Evolutionary conservation across 345 rosid genomes (phyloP).

Genomic region (Pistacia atlantica): DNA sequence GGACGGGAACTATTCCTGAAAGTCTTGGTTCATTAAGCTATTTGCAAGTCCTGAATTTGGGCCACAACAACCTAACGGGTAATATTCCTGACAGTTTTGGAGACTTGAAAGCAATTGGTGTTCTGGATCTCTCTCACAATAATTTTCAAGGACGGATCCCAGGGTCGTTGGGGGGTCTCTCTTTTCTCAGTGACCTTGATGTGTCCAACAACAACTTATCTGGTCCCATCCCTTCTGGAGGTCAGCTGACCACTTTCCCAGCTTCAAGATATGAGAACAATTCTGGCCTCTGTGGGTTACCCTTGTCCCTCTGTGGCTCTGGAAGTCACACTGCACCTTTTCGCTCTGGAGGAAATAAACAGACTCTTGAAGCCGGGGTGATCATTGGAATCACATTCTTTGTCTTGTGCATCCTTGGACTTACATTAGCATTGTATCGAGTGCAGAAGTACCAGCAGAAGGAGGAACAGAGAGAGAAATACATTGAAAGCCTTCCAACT

Average conservation of each 20-base stretch:
- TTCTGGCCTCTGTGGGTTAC: slow-evolving; percentile 91
- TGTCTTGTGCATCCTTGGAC: slow-evolving; percentile 59
- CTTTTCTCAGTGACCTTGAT: slow-evolving; percentile 92
- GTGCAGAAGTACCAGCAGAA: slow-evolving; percentile 58
- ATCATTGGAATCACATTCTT: slow-evolving; percentile 75
- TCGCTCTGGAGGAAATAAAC: slow-evolving; percentile 36
- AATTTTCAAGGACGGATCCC: slow-evolving; percentile 75
- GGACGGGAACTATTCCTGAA: slow-evolving; percentile 68
- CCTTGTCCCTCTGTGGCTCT: slow-evolving; percentile 67
- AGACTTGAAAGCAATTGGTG: slow-evolving; percentile 73
- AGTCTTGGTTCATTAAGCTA: slow-evolving; percentile 66
- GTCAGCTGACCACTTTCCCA: slow-evolving; percentile 93
- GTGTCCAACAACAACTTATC: slow-evolving; percentile 90
- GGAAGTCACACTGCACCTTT: slow-evolving; percentile 28
- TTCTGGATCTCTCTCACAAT: slow-evolving; percentile 90
- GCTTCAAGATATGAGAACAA: slow-evolving; percentile 81
- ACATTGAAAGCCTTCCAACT: slow-evolving; percentile 84
- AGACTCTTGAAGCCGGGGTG: slow-evolving; percentile 55
- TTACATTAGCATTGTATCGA: slow-evolving; percentile 61
- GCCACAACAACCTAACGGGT: slow-evolving; percentile 79
- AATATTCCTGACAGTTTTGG: slow-evolving; percentile 79
- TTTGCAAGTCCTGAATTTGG: slow-evolving; percentile 90
- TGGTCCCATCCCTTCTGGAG: slow-evolving; percentile 88
- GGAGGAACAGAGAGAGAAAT: slow-evolving; percentile 70
- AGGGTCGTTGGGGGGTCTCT: slow-evolving; percentile 67